Evolutionary conservation across 208 protist genomes (phyloP), one percentile per base, ranked within the genome.

Genomic region (Jaenimonas drosophilae): DNA sequence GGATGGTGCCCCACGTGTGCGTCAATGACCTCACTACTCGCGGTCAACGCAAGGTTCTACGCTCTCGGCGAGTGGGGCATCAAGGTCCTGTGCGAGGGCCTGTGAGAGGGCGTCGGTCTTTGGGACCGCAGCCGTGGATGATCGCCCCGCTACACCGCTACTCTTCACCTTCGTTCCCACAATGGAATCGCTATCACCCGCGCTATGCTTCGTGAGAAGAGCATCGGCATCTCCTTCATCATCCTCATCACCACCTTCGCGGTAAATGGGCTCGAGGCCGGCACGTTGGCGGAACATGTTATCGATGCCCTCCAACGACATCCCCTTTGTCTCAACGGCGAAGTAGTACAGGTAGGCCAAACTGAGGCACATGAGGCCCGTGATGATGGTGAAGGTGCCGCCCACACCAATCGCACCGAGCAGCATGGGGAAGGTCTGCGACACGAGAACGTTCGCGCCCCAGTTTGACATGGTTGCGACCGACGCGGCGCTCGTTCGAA

Each of bases 391-490:
- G 54, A 91, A 89, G 3, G 89, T 86, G 44, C 79, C 71, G 36
- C 79, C 83, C 12, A 86, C 70, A 33, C 79, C 80, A 54, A 89
- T 90, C 33, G 71, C 64, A 20, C 83, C 89, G 58, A 93, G 56
- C 17, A 94, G 49, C 11, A 85, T 52, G 5, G 85, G 87, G 58
- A 95, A 96, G 29, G 79, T 70, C 55, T 88, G 80, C 17, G 87
- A 94, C 12, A 96, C 80, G 27, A 91, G 39, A 21, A 64, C 76
- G 63, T 93, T 94, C 20, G 79, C 63, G 5, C 56, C 73, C 90
- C 90, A 96, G 72, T 96, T 96, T 40, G 80, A 65, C 80, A 90
- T 94, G 12, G 87, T 90, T 12, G 83, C 86, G 16, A 92, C 58
- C 4, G 84, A 88, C n/a, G 78, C 64, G 16, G 77, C 82, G 12